Conservation (phyloP, 139 green algal genomes). For the Chlorella sorokiniana region DNA sequence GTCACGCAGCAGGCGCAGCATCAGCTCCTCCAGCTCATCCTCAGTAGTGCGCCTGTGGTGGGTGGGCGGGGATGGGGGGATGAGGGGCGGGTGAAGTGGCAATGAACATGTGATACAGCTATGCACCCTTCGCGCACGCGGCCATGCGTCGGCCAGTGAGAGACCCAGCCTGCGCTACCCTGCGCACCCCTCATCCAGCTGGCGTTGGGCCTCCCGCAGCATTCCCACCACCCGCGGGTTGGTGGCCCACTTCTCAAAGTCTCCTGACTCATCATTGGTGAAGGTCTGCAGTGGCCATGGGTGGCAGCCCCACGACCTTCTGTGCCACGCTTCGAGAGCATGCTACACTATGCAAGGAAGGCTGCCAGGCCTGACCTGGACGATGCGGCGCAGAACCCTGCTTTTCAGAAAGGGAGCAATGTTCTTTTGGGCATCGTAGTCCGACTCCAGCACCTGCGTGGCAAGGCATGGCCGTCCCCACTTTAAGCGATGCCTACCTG, state of each 20-base stretch:
- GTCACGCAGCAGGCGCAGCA: slow-evolving; percentile 52
- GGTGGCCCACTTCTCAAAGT: slow-evolving; percentile 67
- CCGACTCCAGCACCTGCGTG: slow-evolving; percentile 54
- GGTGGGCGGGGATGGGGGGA: background rate
- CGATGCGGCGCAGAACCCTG: slow-evolving; percentile 56
- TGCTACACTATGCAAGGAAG: background rate
- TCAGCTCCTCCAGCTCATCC: slow-evolving; percentile 55
- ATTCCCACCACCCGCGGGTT: slow-evolving; percentile 64
- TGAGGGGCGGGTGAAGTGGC: background rate
- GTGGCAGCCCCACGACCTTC: no score
- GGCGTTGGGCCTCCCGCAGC: slow-evolving; percentile 58
- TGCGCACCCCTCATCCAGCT: slow-evolving; percentile 67
- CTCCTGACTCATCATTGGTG: slow-evolving; percentile 60
- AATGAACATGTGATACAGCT: background rate
- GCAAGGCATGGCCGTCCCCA: background rate
- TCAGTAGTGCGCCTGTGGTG: slow-evolving; percentile 47
- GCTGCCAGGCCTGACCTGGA: slow-evolving; percentile 18
- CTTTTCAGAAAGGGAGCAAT: slow-evolving; percentile 62
- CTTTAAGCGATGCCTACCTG: no score
- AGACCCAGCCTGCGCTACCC: no score
- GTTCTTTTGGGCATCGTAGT: slow-evolving; percentile 57
- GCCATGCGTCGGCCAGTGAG: no score
- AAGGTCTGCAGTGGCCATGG: slow-evolving; percentile 60
- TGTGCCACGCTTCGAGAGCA: background rate
- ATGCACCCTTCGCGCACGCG: no score